Conservation (phyloP, 805 yeast species). For the Saturnispora bothae region DNA sequence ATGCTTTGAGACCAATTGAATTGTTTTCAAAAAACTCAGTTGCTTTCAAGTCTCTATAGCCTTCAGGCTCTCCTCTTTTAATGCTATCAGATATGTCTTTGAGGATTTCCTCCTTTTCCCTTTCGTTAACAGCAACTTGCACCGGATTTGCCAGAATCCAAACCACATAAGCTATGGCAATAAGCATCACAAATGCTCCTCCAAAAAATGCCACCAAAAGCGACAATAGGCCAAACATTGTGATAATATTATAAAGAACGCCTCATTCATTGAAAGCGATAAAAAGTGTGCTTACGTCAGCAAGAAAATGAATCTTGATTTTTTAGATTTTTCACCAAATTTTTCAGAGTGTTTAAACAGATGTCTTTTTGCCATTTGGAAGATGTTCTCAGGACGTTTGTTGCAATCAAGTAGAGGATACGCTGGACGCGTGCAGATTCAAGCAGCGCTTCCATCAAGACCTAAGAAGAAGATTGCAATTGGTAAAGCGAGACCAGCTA, state of each 20-base stretch:
- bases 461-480: constrained; percentile 57
- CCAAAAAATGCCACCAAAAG: neutral
- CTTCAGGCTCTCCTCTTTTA: constrained; percentile 19
- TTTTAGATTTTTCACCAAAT: too few species aligned
- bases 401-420: constrained; percentile 13
- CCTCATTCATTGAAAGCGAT: too few species aligned
- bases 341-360: too few species aligned
- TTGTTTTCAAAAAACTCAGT: constrained; percentile 54
- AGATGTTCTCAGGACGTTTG: neutral
- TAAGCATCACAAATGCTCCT: neutral
- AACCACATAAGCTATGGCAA: neutral
- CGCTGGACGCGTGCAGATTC: constrained; percentile 24
- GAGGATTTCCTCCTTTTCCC: constrained; percentile 22
- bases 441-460: constrained; percentile 31
- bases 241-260: too few species aligned
- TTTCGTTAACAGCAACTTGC: constrained; percentile 9
- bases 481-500: constrained; percentile 90
- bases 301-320: too few species aligned
- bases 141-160: constrained; percentile 17
- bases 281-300: neutral
- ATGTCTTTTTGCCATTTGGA: neutral
- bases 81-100: too few species aligned
- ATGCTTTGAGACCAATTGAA: constrained; percentile 53
- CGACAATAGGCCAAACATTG: neutral
- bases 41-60: constrained; percentile 34